Base-by-base conservation (phyloP, 768 basidiomycete genomes). In the Panaeolus cyanescens region DNA sequence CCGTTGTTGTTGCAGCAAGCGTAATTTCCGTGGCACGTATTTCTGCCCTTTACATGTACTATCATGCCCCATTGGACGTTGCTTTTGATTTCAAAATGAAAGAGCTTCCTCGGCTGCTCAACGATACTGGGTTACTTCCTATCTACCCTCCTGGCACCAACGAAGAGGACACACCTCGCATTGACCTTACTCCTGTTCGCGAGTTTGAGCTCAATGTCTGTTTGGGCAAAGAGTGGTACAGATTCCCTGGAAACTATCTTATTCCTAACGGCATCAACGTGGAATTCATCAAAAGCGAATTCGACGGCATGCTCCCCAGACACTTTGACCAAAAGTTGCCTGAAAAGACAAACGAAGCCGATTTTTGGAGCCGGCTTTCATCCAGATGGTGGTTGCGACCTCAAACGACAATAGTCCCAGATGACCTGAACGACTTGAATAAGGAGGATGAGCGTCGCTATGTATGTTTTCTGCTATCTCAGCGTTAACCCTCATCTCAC, bases 211-310 rank as follows among this genome's bases (percentile, higher is more conserved):
- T 99, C 60, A 85, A 81, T 30, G 70, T 99, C 1, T 99, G 97
- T 75, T 80, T 91, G 55, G 93, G 90, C 54, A 96, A 95, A 72
- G 97, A 99, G 75, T 99, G 97, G 97, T 81, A 98, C 70, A 84
- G 96, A 22, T 99, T 95, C 80, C 92, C 95, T 2, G 87, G 93
- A 3, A 90, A 91, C 71, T 98, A 91, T 74, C 83, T 96, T 54
- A 83, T 99, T 20, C 95, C 96, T 1, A 84, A 89, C 60, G 91
- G 86, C 28, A 77, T 99, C 60, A 81, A 86, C 28, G 87, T 96
- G n/a, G 83, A 89, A 60, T 98, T 95, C 74, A 79, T 99, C 72
- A 92, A 95, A 79, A 95, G 91, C 74, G 94, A 91, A 60, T 98
- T 99, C 66, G 83, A 89, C 63, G 96, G 95, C 9, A 83, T 93